Evolutionary conservation across 495 filamentous ascomycete species (phyloP), one percentile per base, ranked within the genome.

Genomic region (Tuber microsphaerosporum): DNA sequence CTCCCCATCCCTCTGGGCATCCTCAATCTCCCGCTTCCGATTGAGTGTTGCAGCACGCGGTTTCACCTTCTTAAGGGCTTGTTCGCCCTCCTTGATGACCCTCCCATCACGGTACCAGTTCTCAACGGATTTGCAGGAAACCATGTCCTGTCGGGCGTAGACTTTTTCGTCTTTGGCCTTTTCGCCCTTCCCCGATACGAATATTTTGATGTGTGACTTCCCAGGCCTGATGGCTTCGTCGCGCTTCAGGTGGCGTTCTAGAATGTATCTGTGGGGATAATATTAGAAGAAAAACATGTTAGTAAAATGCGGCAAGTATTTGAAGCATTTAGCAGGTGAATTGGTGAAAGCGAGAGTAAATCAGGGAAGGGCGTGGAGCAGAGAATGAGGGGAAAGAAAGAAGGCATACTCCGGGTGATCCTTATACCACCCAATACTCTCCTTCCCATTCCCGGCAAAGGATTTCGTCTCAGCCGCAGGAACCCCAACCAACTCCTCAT

Each of bases 31-130:
- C 70, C 94, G 92, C 82, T 94, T 94, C 51, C 94, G 89, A 65
- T 91, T 91, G 20, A 93, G 88, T 0, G 95, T 98, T 10, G 97
- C 94, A 51, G 93, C 95, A 45, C 95, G 91, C 81, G 94, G 92
- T 16, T 94, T 93, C 0, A 97, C 95, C 48, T 87, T 87, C 81
- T 99, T 99, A 61, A 97, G 85, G 0, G 94, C 91, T 46, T 90
- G 85, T 75, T 90, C 88, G 34, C 92, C 93, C 0, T 86, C 81
- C 17, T 87, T 88, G 17, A 96, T 87, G 45, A 88, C 90, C 2
- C 94, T 89, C 37, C 95, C 95, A 87, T 98, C 96, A 81, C 97
- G 97, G 81, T 97, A 96, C 96, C 96, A 98, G 69, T 91, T 96
- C 81, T 99, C 95, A 22, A 91, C 91, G n/a, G 91, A 93, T 81